A percentile compares a stretch with the other conserved stretches of the same genome.
Evolutionary conservation across 2,329 filamentous ascomycete genomes (phyloP).

Genomic region (Didymellaceae sp.): DNA sequence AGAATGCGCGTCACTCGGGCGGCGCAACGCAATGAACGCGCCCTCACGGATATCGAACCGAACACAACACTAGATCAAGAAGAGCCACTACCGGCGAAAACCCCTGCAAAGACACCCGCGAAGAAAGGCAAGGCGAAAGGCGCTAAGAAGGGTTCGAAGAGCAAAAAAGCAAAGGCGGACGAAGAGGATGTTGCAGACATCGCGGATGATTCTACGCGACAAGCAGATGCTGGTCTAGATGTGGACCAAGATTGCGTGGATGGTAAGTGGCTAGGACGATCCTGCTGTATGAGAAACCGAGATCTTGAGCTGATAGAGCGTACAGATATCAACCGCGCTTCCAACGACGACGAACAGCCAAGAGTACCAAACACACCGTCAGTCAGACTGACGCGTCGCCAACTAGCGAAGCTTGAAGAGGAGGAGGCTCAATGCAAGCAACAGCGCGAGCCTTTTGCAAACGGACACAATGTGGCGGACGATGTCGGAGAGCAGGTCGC

Average conservation of each 20-base stretch:
- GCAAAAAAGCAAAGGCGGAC: slow-evolving; percentile 38
- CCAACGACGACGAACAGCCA: slow-evolving; percentile 30
- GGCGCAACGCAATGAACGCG: slow-evolving; percentile 46
- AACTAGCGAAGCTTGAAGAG: slow-evolving; percentile 44
- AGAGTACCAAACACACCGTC: slow-evolving; percentile 36
- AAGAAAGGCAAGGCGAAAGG: slow-evolving; percentile 42
- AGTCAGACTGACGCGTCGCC: slow-evolving; percentile 44
- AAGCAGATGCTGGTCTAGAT: slow-evolving; percentile 26
- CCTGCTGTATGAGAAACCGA: slow-evolving; percentile 10
- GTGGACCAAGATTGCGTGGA: slow-evolving; percentile 26
- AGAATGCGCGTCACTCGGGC: slow-evolving; percentile 55
- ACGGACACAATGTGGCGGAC: not conserved
- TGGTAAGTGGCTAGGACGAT: slow-evolving; percentile 25
- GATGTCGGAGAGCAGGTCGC: not conserved
- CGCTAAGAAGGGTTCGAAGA: slow-evolving; percentile 41
- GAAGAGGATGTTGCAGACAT: slow-evolving; percentile 29
- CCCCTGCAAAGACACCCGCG: slow-evolving; percentile 34
- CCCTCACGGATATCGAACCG: slow-evolving; percentile 51
- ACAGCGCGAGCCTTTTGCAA: slow-evolving; percentile 17
- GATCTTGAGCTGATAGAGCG: slow-evolving; percentile 25
- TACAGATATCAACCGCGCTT: slow-evolving; percentile 29
- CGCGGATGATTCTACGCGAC: slow-evolving; percentile 30
- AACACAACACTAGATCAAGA: slow-evolving; percentile 36
- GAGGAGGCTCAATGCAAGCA: slow-evolving; percentile 35
- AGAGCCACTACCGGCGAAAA: slow-evolving; percentile 27